phyloP scores from a whole-genome alignment of 495 filamentous ascomycete genomes.

The Aspergillus hancockii region DNA sequence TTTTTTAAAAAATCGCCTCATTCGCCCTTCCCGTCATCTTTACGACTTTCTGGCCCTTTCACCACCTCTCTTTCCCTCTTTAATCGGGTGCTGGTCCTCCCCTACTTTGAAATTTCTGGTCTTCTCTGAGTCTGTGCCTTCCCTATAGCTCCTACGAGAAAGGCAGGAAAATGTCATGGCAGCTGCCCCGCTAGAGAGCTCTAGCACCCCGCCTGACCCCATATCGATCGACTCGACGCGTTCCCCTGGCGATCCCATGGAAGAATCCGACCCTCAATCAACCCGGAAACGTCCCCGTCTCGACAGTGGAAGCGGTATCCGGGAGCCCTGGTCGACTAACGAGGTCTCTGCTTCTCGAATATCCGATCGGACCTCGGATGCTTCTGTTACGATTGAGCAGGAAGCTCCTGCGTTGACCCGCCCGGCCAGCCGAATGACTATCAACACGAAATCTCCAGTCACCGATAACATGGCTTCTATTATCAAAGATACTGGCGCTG shows the following conservation, averaged over 20 bases:
- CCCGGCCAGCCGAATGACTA: constrained; percentile 55
- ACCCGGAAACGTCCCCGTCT: constrained; percentile 65
- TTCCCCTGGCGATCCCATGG: constrained; percentile 50
- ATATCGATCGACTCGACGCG: constrained; percentile 34
- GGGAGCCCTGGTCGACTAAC: constrained; percentile 48
- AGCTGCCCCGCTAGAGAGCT: constrained; percentile 53
- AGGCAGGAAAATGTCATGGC: constrained; percentile 49
- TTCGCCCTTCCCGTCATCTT: constrained; percentile 9
- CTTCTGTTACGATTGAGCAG: constrained; percentile 34
- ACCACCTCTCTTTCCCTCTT: background rate
- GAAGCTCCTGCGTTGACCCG: constrained; percentile 35
- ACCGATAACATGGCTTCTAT: constrained; percentile 21
- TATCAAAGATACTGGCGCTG: constrained; percentile 14
- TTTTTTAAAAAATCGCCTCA: constrained; percentile 1
- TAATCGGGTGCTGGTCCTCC: background rate
- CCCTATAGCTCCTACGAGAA: background rate
- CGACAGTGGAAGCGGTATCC: constrained; percentile 53
- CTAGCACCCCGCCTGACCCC: constrained; percentile 45
- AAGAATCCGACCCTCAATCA: constrained; percentile 54
- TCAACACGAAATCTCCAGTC: constrained; percentile 52
- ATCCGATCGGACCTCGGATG: constrained; percentile 29
- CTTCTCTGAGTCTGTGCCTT: background rate
- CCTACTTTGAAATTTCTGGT: background rate
- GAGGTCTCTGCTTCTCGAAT: constrained; percentile 22
- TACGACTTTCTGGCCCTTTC: background rate